Base-by-base conservation (phyloP, 2,329 filamentous ascomycete species). In the Monosporascus sp. region DNA sequence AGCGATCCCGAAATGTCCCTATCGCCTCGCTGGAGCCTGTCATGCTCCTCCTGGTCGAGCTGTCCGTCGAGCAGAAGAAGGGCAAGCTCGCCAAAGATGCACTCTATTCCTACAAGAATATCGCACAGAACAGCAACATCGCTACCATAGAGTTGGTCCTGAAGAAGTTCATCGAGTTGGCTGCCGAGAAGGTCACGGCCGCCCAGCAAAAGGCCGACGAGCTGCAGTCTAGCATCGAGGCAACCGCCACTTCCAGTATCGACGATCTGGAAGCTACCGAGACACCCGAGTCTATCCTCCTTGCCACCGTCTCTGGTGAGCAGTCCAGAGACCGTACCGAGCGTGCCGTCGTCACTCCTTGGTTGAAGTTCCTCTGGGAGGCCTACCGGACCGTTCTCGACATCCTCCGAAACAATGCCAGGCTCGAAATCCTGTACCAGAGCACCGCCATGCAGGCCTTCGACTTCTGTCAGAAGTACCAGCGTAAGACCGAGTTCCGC, bases 321-420 rank as follows among this genome's bases (percentile, higher is more conserved):
- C 93, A 97, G 76, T 96, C 93, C 56, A 88, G 90, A 70, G 94
- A 99, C 76, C 89, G 94, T 63, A 99, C 94, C 65, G 94, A 99
- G 77, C 88, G 94, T 66, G 94, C 94, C 69, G 95, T 99, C 66
- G 94, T 99, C 56, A 99, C 94, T 27, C 94, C 94, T 55, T 99
- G 94, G 94, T 84, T 99, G 68, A 99, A 99, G 79, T 99, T 99
- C 71, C 80, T 99, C 58, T 99, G 94, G 94, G 94, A 99, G 80
- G 96, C 94, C 17, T 99, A 99, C 79, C 89, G 94, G 58, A 99
- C 94, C 38, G 94, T 99, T 41, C 83, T 99, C 67, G 94, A 99
- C 67, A 99, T 99, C 67, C 86, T 99, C 68, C 92, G 96, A 79
- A 99, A 99, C 82, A 99, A 99, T 79, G 93, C 94, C 54, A 88